These are phyloP conservation scores for Fonsecaea multimorphosa DNA, from an alignment of 2,329 filamentous ascomycete species.

Conservation along the genomic window DNA sequence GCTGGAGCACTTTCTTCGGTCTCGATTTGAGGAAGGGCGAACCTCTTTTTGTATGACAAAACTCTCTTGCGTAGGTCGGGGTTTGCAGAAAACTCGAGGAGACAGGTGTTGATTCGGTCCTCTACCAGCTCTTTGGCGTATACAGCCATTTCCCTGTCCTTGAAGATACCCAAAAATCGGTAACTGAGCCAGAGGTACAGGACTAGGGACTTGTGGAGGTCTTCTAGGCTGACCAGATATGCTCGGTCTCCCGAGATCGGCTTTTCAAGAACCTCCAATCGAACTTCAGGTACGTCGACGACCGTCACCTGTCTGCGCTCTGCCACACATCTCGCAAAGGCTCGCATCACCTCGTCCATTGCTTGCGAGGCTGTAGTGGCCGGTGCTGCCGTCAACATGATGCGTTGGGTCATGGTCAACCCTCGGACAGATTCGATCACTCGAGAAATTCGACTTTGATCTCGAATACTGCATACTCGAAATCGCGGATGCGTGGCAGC, in stretches of 20 bases:
- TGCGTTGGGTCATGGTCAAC: conserved; percentile 74
- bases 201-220: conserved; percentile 79
- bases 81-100: conserved; percentile 62
- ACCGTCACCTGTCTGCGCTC: conserved; percentile 70
- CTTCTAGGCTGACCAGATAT: conserved; percentile 74
- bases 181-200: conserved; percentile 94
- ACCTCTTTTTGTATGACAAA: conserved; percentile 28
- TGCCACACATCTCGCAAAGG: conserved; percentile 73
- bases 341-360: conserved; percentile 58
- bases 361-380: conserved; percentile 32
- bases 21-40: conserved; percentile 16
- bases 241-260: conserved; percentile 52
- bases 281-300: conserved; percentile 71
- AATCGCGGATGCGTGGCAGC: conserved; percentile 69
- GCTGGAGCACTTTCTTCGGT: conserved; percentile 8
- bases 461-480: conserved; percentile 69
- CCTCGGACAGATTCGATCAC: conserved; percentile 72
- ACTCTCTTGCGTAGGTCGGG: conserved; percentile 31
- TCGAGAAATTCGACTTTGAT: conserved; percentile 72
- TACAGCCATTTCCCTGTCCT: conserved; percentile 74
- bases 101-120: conserved; percentile 70
- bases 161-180: conserved; percentile 81
- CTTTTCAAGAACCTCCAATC: conserved; percentile 74
- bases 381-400: conserved; percentile 77
- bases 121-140: conserved; percentile 81